Percentiles rank a stretch among this genome's conserved stretches.
phyloP scores from a whole-genome alignment of 192 early-diverging fungal genomes.

The Fimicolochytrium jonesii region DNA sequence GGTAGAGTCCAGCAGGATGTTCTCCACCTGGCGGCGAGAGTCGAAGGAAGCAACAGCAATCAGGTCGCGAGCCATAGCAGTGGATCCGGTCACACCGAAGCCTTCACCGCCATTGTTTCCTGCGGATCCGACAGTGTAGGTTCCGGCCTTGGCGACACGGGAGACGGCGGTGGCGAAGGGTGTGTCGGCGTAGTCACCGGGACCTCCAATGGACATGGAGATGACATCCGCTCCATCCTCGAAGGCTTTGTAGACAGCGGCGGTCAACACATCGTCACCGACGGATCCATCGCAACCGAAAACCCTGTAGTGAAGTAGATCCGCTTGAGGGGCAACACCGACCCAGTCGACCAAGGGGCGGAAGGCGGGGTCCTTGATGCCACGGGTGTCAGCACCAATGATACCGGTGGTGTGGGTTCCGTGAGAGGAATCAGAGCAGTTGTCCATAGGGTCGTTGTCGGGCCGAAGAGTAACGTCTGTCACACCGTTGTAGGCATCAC shows the following conservation, averaged over 20 bases:
- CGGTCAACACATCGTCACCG: conserved; percentile 68
- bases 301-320: conserved; percentile 73
- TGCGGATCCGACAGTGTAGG: conserved; percentile 51
- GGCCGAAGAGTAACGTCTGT: neutral
- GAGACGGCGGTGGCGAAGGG: conserved; percentile 58
- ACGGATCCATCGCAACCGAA: conserved; percentile 60
- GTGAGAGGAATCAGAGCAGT: conserved; percentile 35
- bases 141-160: conserved; percentile 36
- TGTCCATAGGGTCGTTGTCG: conserved; percentile 42
- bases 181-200: conserved; percentile 57
- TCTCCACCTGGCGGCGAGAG: neutral
- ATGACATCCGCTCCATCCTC: conserved; percentile 74
- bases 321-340: conserved; percentile 84
- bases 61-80: conserved; percentile 27
- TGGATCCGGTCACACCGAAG: conserved; percentile 39
- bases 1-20: neutral
- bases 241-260: conserved; percentile 67
- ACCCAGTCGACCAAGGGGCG: conserved; percentile 13
- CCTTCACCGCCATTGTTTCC: conserved; percentile 74
- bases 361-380: conserved; percentile 6
- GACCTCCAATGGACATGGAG: conserved; percentile 77
- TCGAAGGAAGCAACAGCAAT: conserved; percentile 16
- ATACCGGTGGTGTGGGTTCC: conserved; percentile 53
- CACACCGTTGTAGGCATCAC: conserved; percentile 31
- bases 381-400: conserved; percentile 32